These are phyloP conservation scores for Cryptosporidium ryanae DNA, from an alignment of 169 alveolate species.

Conservation along the genomic window DNA sequence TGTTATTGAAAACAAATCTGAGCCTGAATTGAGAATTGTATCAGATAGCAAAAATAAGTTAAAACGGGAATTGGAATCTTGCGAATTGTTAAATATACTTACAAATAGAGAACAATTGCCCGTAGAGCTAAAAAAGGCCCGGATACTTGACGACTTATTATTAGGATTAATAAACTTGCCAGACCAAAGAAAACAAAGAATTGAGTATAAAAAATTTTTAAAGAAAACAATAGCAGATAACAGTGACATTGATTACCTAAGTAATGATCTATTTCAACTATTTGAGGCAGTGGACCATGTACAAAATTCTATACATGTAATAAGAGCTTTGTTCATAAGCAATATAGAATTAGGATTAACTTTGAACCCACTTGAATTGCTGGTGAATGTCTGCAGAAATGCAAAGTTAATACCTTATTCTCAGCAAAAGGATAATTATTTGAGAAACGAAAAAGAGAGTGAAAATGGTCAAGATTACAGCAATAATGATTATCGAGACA, in stretches of 20 bases:
- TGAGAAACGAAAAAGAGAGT: not conserved
- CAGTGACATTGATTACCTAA: not conserved
- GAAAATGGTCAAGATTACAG: not conserved
- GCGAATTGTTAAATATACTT: constrained; percentile 41
- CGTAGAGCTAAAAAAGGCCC: constrained; percentile 2
- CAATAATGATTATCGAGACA: no score
- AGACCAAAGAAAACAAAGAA: constrained; percentile 42
- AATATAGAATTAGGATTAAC: constrained; percentile 29
- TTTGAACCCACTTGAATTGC: constrained; percentile 42
- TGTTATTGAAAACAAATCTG: not conserved
- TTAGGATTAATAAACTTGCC: constrained; percentile 32
- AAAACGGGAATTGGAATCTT: not conserved
- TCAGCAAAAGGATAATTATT: no score
- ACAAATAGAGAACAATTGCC: constrained; percentile 24
- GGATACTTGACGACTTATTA: constrained; percentile 23
- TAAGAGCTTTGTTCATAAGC: constrained; percentile 21
- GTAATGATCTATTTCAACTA: constrained; percentile 5
- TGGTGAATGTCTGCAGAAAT: constrained; percentile 42
- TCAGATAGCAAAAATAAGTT: not conserved
- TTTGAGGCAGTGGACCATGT: constrained; percentile 58
- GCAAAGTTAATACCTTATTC: constrained; percentile 40
- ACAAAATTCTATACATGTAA: constrained; percentile 22
- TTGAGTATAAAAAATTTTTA: constrained; percentile 19
- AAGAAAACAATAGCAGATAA: not conserved
- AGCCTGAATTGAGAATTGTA: not conserved